Evolutionary conservation across 805 yeast species (phyloP).

Genomic region (Hanseniaspora lachancei): DNA sequence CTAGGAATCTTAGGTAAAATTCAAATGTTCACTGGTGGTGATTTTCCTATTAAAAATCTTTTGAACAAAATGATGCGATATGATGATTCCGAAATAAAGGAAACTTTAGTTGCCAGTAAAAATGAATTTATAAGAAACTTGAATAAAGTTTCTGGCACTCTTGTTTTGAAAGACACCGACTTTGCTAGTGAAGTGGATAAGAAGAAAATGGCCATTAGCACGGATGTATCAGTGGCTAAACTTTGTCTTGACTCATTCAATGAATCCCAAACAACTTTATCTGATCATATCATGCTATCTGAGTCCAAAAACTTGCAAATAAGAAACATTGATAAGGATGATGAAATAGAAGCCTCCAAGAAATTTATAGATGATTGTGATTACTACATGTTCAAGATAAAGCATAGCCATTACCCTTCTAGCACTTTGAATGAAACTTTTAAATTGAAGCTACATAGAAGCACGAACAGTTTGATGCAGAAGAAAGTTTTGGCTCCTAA

Average conservation of each 20-base stretch:
- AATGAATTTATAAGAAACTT: neutral
- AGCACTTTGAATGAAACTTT: neutral
- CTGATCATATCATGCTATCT: constrained; percentile 16
- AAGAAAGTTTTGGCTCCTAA: constrained; percentile 21
- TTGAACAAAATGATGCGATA: constrained; percentile 14
- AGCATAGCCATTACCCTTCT: neutral
- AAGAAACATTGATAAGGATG: constrained; percentile 17
- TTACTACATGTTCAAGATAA: neutral
- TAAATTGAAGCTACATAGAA: neutral
- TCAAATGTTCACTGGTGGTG: neutral
- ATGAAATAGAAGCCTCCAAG: constrained; percentile 21
- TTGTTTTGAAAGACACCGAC: neutral
- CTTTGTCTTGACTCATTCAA: neutral
- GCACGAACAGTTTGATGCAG: constrained; percentile 3
- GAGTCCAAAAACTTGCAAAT: constrained; percentile 21
- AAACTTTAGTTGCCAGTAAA: neutral
- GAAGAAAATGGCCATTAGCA: neutral
- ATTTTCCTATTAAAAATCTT: constrained; percentile 13
- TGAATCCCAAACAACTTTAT: neutral
- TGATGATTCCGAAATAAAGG: neutral
- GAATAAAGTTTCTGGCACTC: neutral
- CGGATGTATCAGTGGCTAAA: neutral
- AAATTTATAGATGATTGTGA: neutral
- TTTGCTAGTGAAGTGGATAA: neutral
- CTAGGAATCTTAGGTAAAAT: neutral